Evolutionary conservation across 2,329 filamentous ascomycete genomes (phyloP), one percentile per base, ranked within the genome.

Genomic region (Metarhizium rileyi): DNA sequence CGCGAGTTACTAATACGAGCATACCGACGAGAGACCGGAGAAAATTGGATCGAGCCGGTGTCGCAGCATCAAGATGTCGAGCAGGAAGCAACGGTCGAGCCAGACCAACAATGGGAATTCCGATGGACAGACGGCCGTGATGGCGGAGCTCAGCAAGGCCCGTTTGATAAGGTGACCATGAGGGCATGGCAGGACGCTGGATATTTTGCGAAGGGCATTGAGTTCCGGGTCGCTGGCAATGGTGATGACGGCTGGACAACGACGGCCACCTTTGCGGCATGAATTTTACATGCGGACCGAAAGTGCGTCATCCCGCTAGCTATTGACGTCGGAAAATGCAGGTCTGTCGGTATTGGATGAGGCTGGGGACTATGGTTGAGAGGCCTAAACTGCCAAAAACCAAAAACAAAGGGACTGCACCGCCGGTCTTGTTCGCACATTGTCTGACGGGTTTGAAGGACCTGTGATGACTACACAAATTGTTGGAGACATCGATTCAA

Each of bases 201-300:
- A 3, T 97, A 97, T 64, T 98, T 98, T 67, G 86, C 83, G 12
- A 85, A 93, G 55, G 88, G 87, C 0, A 89, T 95, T 23, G 91
- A 90, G 63, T 90, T 91, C 59, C 77, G 82, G 55, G 72, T 68
- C 52, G 76, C 70, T 6, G 80, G 77, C 10, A 72, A 76, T 43
- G 75, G 76, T 23, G 72, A 67, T 22, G 65, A 66, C 36, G 51
- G n/a, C 10, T 86, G 83, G 83, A 74, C 61, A 50, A 66, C 67
- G 47, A 63, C 71, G 16, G 72, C 69, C 36, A 64, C 63, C 46
- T 84, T 83, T 66, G 66, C 70, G 57, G 80, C 64, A 44, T 40
- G 36, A n/a, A 20, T 45, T 27, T 20, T 44, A 8, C 4, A 38
- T 20, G 22, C 10, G 22, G n/a, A 22, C 2, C 22, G 22, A 25